Base-by-base conservation (phyloP, 148 eudicot species). In the Camellia sinensis region DNA sequence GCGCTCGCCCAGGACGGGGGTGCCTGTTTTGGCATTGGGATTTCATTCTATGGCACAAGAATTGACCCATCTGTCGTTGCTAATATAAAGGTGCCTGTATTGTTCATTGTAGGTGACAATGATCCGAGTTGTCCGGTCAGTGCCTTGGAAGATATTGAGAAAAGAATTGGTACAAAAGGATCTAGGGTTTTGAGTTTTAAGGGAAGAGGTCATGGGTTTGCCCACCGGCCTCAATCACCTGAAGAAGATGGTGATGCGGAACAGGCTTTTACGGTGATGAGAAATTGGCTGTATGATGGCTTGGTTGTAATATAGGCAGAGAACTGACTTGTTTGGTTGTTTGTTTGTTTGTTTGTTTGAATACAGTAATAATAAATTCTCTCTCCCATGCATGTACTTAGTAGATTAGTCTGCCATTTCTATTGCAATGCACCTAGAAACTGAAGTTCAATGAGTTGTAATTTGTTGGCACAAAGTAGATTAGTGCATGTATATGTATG, bases 191-290 rank as follows among this genome's bases (percentile, higher is more conserved):
- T 89, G 78, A 81, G 92, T 79, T 95, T 87, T 46, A 66, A 84
- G 78, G 97, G 97, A 13, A 91, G 97, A 81, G 97, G 97, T 21
- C 99, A 95, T 61, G 97, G 91, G 9, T 95, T 95, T 69, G 93
- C 87, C n/a, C 99, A 95, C 73, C 83, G 97, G 74, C 99, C 99
- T 5, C 84, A 87, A 22, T 86, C 91, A 71, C 75, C 84, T 0
- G 99, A 92, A 82, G 99, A 95, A 75, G 99, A 95, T 80, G 85
- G 67, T 37, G 99, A 93, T 87, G 99, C 97, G 14, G 99, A 95
- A 21, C 71, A 88, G 46, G 97, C 99, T 79, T 95, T 95, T 81
- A 40, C 37, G 80, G 72, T 91, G 48, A 87, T 93, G 94, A 93
- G 97, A 87, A 90, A 88, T 75, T 95, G 99, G 99, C 78, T 95